Percentiles rank a stretch among this genome's conserved stretches.
Conservation (phyloP, 2,329 filamentous ascomycete species). For the Penicillium occitanis region DNA sequence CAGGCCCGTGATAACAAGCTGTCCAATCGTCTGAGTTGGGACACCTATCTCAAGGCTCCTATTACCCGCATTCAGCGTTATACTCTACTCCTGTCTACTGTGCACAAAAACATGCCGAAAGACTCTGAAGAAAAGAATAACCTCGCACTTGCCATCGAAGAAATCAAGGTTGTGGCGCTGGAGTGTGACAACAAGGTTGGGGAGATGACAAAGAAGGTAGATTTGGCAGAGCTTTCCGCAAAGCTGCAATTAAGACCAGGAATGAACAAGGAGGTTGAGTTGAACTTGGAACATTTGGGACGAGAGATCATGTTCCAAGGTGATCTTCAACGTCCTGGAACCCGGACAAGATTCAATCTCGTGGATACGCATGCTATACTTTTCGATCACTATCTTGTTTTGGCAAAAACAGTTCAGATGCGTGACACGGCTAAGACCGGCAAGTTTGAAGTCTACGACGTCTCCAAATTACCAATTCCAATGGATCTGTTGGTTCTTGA, state of each 20-base stretch:
- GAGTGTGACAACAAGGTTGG: conserved; percentile 92
- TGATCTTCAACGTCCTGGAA: conserved; percentile 83
- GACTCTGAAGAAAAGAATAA: conserved; percentile 91
- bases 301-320: conserved; percentile 85
- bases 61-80: conserved; percentile 93
- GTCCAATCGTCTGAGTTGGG: conserved; percentile 84
- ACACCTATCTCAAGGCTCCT: conserved; percentile 88
- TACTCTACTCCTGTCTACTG: conserved; percentile 75
- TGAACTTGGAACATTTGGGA: conserved; percentile 92
- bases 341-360: conserved; percentile 84
- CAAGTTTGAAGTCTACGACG: conserved; percentile 82
- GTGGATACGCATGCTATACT: conserved; percentile 90
- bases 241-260: conserved; percentile 84
- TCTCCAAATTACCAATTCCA: conserved; percentile 90
- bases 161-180: conserved; percentile 83
- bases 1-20: conserved; percentile 74
- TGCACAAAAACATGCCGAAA: conserved; percentile 76
- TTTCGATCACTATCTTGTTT: conserved; percentile 93
- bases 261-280: conserved; percentile 75
- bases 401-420: conserved; percentile 74
- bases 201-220: conserved; percentile 87
- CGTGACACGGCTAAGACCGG: conserved; percentile 68
- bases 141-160: conserved; percentile 77
- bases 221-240: conserved; percentile 76
- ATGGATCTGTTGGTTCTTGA: conserved; percentile 95